phyloP scores from a whole-genome alignment of 2,329 filamentous ascomycete species.

The Fusarium agapanthi region DNA sequence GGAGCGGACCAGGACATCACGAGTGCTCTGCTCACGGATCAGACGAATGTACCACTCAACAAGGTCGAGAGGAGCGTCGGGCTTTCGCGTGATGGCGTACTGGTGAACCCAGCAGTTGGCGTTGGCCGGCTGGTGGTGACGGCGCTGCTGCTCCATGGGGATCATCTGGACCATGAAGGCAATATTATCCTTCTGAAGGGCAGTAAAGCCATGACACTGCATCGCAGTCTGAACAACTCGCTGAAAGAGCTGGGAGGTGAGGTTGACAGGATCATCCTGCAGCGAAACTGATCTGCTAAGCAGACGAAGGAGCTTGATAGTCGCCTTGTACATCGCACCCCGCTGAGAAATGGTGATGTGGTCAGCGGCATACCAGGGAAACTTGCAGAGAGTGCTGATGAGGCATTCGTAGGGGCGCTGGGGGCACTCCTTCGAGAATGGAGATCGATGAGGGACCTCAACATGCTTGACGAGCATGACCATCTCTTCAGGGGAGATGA shows the following conservation, averaged over 20 bases:
- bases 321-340: constrained; percentile 60
- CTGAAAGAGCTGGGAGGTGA: constrained; percentile 62
- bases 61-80: constrained; percentile 59
- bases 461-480: constrained; percentile 71
- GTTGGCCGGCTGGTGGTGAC: constrained; percentile 58
- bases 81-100: constrained; percentile 61
- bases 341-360: constrained; percentile 67
- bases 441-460: constrained; percentile 67
- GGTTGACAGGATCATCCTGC: constrained; percentile 51
- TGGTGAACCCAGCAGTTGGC: constrained; percentile 61
- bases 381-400: constrained; percentile 69
- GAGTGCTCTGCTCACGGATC: constrained; percentile 62
- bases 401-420: constrained; percentile 73
- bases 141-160: constrained; percentile 46
- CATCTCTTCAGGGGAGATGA: constrained; percentile 70
- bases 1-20: constrained; percentile 50
- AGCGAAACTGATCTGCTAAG: constrained; percentile 55
- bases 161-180: constrained; percentile 52
- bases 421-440: constrained; percentile 67
- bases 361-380: constrained; percentile 68
- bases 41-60: constrained; percentile 67
- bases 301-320: constrained; percentile 57
- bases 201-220: constrained; percentile 68
- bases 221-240: constrained; percentile 63
- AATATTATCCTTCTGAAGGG: constrained; percentile 69